phyloP scores from a whole-genome alignment of 106 monocot genomes.

The Dioscorea alata region DNA sequence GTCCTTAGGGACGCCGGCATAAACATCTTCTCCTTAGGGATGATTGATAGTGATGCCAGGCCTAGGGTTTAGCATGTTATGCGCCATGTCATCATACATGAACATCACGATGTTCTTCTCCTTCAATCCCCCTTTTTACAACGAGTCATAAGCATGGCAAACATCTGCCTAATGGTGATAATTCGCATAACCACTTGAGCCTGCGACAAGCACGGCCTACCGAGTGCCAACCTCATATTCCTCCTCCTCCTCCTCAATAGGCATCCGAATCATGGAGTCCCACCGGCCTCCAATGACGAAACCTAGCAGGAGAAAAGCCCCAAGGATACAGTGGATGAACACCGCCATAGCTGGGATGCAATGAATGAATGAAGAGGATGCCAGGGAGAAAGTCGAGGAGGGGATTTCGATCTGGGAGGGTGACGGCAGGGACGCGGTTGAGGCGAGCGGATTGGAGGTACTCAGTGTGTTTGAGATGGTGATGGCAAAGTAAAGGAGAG shows the following conservation, averaged over 20 bases:
- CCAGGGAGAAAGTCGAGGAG: constrained; percentile 87
- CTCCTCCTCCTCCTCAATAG: constrained; percentile 4
- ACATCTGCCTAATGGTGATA: constrained; percentile 89
- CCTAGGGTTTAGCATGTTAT: constrained; percentile 64
- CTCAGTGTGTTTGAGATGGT: constrained; percentile 79
- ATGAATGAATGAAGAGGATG: neutral
- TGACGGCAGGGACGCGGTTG: constrained; percentile 72
- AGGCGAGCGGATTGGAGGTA: constrained; percentile 74
- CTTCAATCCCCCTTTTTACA: constrained; percentile 73
- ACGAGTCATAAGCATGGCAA: constrained; percentile 84
- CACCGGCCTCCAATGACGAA: neutral
- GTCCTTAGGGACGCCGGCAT: constrained; percentile 91
- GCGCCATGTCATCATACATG: constrained; percentile 91
- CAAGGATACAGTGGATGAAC: too few relatives aligned
- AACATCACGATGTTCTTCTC: constrained; percentile 95
- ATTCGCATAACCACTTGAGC: constrained; percentile 61
- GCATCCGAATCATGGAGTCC: constrained; percentile 38
- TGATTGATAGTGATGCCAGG: constrained; percentile 75
- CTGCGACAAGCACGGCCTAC: constrained; percentile 88
- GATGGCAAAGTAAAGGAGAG: constrained; percentile 79
- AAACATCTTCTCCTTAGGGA: constrained; percentile 69
- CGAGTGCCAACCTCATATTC: constrained; percentile 29
- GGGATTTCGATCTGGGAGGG: constrained; percentile 83
- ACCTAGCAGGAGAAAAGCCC: neutral
- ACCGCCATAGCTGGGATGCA: neutral